Base-by-base conservation (phyloP, 306 rosid genomes). In the Datisca glomerata region DNA sequence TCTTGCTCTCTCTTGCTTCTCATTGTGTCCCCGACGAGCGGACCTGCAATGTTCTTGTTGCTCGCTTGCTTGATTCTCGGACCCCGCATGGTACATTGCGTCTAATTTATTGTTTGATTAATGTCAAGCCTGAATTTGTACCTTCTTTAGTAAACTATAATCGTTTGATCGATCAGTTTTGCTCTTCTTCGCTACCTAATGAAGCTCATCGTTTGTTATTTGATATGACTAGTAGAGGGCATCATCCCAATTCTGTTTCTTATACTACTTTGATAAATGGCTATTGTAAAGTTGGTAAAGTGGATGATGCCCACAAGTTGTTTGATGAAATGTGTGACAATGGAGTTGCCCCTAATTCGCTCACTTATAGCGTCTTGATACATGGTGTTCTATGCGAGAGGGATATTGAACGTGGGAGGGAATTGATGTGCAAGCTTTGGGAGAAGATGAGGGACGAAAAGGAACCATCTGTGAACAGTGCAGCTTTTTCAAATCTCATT, bases 131-230 rank as follows among this genome's bases (percentile, higher is more conserved):
- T 21, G 82, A 72, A 9, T 76, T 79, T 18, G 82, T 87, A 3
- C 80, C 83, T 2, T 82, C 94, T 34, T 47, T 82, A 61, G 43
- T 82, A 18, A 76, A 67, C 40, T 87, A 81, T 48, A 66, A 87
- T 56, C 93, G 82, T 35, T 62, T 86, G 70, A 79, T 86, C 57
- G 68, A 86, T 45, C 96, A 82, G 60, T 59, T 87, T 62, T 79
- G 96, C 67, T 38, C 42, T 17, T 10, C 65, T n/a, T 60, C 31
- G 3, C 67, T 41, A 22, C 85, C 84, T 15, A n/a, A 7, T 5
- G 68, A 52, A 40, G 94, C 81, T 49, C 96, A 82, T 17, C 13
- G 82, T 40, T 27, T 79, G 45, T 57, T 82, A 24, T 82, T 66
- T 9, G 85, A 87, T 41, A 67, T 87, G 85, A 57, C 14, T 69